Conservation (phyloP, 352 stramenopile species). For the Pythium insidiosum region DNA sequence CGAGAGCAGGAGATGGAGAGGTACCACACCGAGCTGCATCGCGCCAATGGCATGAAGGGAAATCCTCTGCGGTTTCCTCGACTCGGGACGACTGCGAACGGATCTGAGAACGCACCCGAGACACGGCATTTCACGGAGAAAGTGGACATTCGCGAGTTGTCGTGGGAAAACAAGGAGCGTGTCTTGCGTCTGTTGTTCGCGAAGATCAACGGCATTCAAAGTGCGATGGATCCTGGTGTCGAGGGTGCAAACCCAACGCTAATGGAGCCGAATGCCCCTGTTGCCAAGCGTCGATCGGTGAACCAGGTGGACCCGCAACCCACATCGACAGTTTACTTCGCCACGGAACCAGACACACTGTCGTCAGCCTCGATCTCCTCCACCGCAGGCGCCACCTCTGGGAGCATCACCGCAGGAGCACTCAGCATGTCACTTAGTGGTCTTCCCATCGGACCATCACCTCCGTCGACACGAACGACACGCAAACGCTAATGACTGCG, state of each 20-base stretch:
- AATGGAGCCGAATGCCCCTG: slow-evolving; percentile 10
- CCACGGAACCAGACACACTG: slow-evolving; percentile 40
- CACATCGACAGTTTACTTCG: slow-evolving; percentile 36
- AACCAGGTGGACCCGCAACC: slow-evolving; percentile 5
- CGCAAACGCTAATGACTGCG: not conserved
- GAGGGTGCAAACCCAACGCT: too few relatives aligned
- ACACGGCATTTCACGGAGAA: slow-evolving; percentile 46
- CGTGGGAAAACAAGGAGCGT: slow-evolving; percentile 87
- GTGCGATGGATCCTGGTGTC: too few relatives aligned
- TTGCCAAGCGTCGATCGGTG: slow-evolving; percentile 1
- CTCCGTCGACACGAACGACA: slow-evolving; percentile 6
- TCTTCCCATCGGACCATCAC: slow-evolving; percentile 26
- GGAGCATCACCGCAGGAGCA: too few relatives aligned
- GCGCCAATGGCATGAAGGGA: slow-evolving; percentile 6
- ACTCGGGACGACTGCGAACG: not conserved
- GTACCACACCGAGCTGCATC: slow-evolving; percentile 46
- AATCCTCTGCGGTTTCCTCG: not conserved
- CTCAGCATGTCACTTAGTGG: slow-evolving; percentile 55
- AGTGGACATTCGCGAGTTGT: slow-evolving; percentile 84
- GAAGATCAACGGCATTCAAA: slow-evolving; percentile 87
- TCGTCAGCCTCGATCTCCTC: too few relatives aligned
- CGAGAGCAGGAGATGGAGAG: slow-evolving; percentile 38
- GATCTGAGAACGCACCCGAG: not conserved
- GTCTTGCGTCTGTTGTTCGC: slow-evolving; percentile 91
- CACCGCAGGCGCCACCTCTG: too few relatives aligned